A percentile compares a stretch with the other conserved stretches of the same genome.
phyloP scores from a whole-genome alignment of 2,329 filamentous ascomycete genomes.

The Colletotrichum magnum region DNA sequence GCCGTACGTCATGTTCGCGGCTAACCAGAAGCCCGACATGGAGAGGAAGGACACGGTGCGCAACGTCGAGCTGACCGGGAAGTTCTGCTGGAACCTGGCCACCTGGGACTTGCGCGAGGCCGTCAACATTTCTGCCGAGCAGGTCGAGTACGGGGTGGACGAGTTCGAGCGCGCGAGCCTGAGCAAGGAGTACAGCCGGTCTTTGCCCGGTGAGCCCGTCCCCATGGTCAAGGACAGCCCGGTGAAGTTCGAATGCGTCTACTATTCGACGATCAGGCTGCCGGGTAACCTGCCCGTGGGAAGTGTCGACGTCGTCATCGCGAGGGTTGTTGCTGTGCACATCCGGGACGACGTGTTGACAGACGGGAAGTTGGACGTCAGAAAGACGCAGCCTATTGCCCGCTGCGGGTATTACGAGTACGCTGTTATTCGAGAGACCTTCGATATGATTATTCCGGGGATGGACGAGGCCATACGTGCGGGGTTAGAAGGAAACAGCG shows the following conservation, averaged over 20 bases:
- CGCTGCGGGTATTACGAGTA: constrained; percentile 74
- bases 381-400: constrained; percentile 71
- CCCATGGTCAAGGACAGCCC: constrained; percentile 69
- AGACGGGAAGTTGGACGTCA: constrained; percentile 67
- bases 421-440: constrained; percentile 66
- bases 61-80: constrained; percentile 69
- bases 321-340: constrained; percentile 69
- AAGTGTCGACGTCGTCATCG: constrained; percentile 70
- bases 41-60: constrained; percentile 69
- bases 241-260: constrained; percentile 71
- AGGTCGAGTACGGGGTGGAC: constrained; percentile 63
- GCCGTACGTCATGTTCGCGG: constrained; percentile 73
- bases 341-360: constrained; percentile 69
- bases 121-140: constrained; percentile 69
- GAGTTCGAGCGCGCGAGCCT: constrained; percentile 51
- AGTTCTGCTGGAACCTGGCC: constrained; percentile 72
- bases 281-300: constrained; percentile 72
- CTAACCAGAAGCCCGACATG: constrained; percentile 65
- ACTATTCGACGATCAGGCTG: constrained; percentile 67
- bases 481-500: constrained; percentile 22
- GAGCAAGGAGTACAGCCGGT: constrained; percentile 59
- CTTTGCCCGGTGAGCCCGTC: constrained; percentile 52
- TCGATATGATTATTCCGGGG: constrained; percentile 70
- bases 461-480: constrained; percentile 41
- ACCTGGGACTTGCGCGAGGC: constrained; percentile 69